Evolutionary conservation across 768 basidiomycete genomes (phyloP).

Genomic region (Lyophyllum semitale): DNA sequence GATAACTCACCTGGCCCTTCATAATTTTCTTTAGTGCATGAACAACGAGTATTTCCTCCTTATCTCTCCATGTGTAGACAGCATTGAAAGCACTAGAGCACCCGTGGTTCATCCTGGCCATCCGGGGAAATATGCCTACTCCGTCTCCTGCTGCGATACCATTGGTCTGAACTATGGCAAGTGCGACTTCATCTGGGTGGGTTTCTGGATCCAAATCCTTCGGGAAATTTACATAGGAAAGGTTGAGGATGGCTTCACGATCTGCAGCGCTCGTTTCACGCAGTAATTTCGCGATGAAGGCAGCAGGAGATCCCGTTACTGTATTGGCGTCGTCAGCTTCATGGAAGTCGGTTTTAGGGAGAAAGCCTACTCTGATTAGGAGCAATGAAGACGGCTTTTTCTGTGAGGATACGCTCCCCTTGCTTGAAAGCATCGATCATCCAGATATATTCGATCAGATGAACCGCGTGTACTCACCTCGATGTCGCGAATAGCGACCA

Average conservation of each 20-base stretch:
- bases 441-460: neutral
- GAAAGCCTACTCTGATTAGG: conserved; percentile 45
- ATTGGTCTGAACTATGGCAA: conserved; percentile 71
- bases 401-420: conserved; percentile 60
- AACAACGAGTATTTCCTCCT: conserved; percentile 50
- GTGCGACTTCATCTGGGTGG: conserved; percentile 46
- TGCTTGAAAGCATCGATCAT: conserved; percentile 30
- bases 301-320: conserved; percentile 49
- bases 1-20: conserved; percentile 46
- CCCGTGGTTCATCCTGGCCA: conserved; percentile 69
- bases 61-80: conserved; percentile 61
- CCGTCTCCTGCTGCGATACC: conserved; percentile 54
- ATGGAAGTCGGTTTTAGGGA: neutral
- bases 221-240: conserved; percentile 60
- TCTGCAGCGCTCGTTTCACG: conserved; percentile 30
- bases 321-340: neutral
- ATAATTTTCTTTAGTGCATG: conserved; percentile 57
- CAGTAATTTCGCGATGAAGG: conserved; percentile 40
- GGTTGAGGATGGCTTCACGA: conserved; percentile 48
- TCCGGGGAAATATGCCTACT: conserved; percentile 67
- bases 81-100: conserved; percentile 69
- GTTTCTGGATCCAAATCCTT: conserved; percentile 34
- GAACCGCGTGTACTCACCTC: conserved; percentile 29
- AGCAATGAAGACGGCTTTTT: conserved; percentile 55
- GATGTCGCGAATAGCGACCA: conserved; percentile 53